These are phyloP conservation scores for Aegilops sharonensis DNA, from an alignment of 176 grass and related monocot species.

Conservation along the genomic window DNA sequence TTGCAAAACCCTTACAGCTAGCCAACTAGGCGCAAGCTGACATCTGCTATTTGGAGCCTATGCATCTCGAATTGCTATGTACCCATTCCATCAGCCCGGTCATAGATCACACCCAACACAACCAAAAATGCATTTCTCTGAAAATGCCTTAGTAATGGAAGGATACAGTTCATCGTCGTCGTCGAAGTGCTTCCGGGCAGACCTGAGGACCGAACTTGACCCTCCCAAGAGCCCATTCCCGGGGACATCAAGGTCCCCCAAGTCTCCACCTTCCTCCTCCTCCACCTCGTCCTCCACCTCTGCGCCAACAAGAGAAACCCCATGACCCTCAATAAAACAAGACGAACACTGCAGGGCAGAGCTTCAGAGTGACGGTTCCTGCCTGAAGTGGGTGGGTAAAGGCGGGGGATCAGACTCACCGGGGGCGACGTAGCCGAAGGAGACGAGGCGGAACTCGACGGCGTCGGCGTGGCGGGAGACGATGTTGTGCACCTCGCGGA, in stretches of 20 bases:
- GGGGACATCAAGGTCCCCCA: neutral
- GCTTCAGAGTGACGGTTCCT: neutral
- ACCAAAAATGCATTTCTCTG: neutral
- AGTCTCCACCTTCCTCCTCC: slow-evolving; percentile 15
- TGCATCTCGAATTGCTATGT: neutral
- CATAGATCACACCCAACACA: neutral
- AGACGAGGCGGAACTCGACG: slow-evolving; percentile 46
- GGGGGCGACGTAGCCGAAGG: slow-evolving; percentile 56
- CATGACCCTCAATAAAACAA: neutral
- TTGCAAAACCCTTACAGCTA: neutral
- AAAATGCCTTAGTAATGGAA: slow-evolving; percentile 3
- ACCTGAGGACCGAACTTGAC: slow-evolving; percentile 44
- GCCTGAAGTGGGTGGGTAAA: neutral
- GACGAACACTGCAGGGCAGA: neutral
- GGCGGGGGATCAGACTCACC: neutral
- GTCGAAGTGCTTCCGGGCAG: slow-evolving; percentile 21
- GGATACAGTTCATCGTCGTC: slow-evolving; percentile 75
- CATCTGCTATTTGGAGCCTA: neutral
- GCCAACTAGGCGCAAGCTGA: neutral
- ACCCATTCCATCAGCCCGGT: neutral
- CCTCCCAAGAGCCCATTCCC: slow-evolving; percentile 15
- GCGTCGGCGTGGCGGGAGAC: slow-evolving; percentile 53
- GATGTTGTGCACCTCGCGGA: slow-evolving; percentile 53
- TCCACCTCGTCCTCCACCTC: slow-evolving; percentile 32
- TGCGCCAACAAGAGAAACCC: slow-evolving; percentile 9